A percentile compares a stretch with the other conserved stretches of the same genome.
Conservation (phyloP, 108 stramenopile species). For the Cylindrotheca fusiformis region DNA sequence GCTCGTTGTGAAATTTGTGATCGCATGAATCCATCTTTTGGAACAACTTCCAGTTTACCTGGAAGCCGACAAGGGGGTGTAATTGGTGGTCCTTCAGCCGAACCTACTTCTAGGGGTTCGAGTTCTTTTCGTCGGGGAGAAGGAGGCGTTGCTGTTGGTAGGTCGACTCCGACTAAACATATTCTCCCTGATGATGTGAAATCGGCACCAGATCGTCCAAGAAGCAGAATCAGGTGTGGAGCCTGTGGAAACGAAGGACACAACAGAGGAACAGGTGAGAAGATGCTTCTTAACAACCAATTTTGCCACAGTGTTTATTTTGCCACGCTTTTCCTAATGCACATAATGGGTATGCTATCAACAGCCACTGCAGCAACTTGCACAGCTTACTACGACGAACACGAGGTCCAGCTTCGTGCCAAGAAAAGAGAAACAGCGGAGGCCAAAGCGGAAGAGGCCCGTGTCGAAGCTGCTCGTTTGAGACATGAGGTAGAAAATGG, state of each 20-base stretch:
- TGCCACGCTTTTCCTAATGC: neutral
- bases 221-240: slow-evolving; percentile 25
- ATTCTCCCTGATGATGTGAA: too few species aligned
- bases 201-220: slow-evolving; percentile 1
- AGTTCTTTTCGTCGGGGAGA: too few species aligned
- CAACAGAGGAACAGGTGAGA: slow-evolving; percentile 20
- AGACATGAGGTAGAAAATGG: slow-evolving; percentile 22
- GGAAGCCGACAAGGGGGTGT: too few species aligned
- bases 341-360: neutral
- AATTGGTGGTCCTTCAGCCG: too few species aligned
- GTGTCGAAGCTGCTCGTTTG: slow-evolving; percentile 16
- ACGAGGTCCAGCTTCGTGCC: slow-evolving; percentile 37
- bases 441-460: slow-evolving; percentile 23
- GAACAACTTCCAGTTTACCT: too few species aligned
- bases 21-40: too few species aligned
- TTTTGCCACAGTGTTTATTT: too few species aligned
- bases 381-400: slow-evolving; percentile 35
- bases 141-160: too few species aligned
- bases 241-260: slow-evolving; percentile 50
- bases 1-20: too few species aligned
- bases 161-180: too few species aligned
- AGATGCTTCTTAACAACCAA: neutral
- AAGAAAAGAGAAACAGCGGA: slow-evolving; percentile 28
- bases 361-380: slow-evolving; percentile 41
- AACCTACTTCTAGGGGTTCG: too few species aligned